Evolutionary conservation across 2,329 filamentous ascomycete species (phyloP).

Genomic region (Talaromyces sp.): DNA sequence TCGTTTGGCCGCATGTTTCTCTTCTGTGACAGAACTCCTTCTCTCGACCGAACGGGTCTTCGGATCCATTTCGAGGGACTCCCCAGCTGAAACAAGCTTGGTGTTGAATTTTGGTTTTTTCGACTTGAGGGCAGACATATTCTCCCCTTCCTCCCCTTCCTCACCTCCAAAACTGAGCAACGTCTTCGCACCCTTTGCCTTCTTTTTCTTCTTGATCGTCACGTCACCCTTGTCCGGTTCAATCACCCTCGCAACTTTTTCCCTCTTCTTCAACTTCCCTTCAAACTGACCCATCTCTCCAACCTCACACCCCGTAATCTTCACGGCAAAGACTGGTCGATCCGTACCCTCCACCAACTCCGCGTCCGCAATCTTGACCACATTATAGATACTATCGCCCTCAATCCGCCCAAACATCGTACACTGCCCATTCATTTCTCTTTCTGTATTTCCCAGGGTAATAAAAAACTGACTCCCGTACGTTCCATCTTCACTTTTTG

Average conservation of each 20-base stretch:
- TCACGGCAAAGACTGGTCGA: conserved; percentile 79
- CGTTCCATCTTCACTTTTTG: conserved; percentile 68
- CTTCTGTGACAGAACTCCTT: not conserved
- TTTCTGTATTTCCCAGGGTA: conserved; percentile 73
- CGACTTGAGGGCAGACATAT: conserved; percentile 31
- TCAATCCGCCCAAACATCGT: conserved; percentile 90
- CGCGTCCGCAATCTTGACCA: conserved; percentile 87
- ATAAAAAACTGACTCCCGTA: conserved; percentile 98
- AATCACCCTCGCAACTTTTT: conserved; percentile 31
- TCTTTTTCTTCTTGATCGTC: conserved; percentile 41
- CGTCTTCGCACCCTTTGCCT: conserved; percentile 41
- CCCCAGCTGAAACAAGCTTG: conserved; percentile 39
- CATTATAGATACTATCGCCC: conserved; percentile 92
- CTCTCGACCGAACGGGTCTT: conserved; percentile 1
- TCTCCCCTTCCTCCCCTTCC: conserved; percentile 36
- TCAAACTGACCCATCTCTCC: conserved; percentile 45
- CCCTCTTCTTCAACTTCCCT: conserved; percentile 44
- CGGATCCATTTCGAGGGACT: conserved; percentile 20
- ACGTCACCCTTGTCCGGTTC: conserved; percentile 25
- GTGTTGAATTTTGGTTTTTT: conserved; percentile 50
- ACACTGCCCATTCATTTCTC: conserved; percentile 84
- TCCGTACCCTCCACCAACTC: conserved; percentile 78
- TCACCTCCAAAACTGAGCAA: conserved; percentile 48
- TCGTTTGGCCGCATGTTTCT: conserved; percentile 26
- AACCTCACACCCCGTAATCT: conserved; percentile 55